Evolutionary conservation across 306 rosid genomes (phyloP).

Genomic region (Fagus crenata): DNA sequence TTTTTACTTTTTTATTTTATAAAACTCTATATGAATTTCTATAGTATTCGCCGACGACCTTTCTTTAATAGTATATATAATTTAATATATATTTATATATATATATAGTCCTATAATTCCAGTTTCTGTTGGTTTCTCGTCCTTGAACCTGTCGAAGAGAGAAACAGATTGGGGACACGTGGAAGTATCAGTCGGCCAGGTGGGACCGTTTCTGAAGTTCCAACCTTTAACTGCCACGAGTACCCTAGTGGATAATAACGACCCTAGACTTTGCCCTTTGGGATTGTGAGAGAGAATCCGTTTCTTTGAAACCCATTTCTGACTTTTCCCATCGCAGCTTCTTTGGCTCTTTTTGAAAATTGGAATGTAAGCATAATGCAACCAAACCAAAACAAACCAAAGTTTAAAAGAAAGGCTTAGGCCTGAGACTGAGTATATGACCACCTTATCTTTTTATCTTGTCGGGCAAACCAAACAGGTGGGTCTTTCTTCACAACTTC

Average conservation of each 20-base stretch:
- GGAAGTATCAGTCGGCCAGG: neutral
- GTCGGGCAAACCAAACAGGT: constrained; percentile 34
- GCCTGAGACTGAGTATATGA: neutral
- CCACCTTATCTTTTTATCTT: constrained; percentile 50
- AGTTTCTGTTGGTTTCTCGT: neutral
- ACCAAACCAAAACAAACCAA: too few species aligned
- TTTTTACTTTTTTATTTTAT: neutral
- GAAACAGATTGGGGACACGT: constrained; percentile 37
- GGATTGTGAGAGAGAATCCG: neutral
- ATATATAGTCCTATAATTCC: neutral
- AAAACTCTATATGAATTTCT: too few species aligned
- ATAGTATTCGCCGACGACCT: too few species aligned
- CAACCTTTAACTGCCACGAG: constrained; percentile 43
- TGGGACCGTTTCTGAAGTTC: constrained; percentile 29
- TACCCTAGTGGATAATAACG: constrained; percentile 32
- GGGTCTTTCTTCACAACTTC: constrained; percentile 10
- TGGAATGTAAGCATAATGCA: too few species aligned
- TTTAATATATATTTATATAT: too few species aligned
- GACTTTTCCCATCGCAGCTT: neutral
- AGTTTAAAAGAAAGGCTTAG: neutral
- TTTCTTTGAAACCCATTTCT: constrained; percentile 2
- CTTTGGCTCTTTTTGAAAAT: neutral
- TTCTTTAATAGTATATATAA: too few species aligned
- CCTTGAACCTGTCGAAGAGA: constrained; percentile 21
- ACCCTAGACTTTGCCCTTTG: constrained; percentile 6